phyloP scores from a whole-genome alignment of 2,329 filamentous ascomycete genomes.

The Aspergillus texensis region DNA sequence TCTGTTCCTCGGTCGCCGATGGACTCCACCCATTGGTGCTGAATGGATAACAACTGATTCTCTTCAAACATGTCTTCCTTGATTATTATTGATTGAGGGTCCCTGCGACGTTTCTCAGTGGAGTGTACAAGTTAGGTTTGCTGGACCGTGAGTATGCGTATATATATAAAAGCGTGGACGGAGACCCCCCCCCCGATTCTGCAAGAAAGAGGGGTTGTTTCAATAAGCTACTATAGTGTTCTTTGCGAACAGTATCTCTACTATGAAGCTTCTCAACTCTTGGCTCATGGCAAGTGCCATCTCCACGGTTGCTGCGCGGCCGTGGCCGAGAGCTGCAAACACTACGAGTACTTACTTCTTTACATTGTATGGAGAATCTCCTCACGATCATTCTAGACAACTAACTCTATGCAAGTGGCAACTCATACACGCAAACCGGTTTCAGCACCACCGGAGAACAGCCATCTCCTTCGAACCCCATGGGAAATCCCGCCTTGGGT shows the following conservation, averaged over 20 bases:
- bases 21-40: neutral
- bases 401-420: slow-evolving; percentile 46
- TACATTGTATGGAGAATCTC: slow-evolving; percentile 38
- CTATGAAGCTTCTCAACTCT: slow-evolving; percentile 13
- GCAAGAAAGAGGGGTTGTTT: neutral
- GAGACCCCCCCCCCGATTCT: neutral
- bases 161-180: neutral
- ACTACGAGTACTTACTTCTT: slow-evolving; percentile 40
- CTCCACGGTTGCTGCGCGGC: slow-evolving; percentile 21
- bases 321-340: slow-evolving; percentile 12
- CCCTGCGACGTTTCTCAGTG: neutral
- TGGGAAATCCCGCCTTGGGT: slow-evolving; percentile 60
- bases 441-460: slow-evolving; percentile 58
- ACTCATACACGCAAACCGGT: slow-evolving; percentile 63
- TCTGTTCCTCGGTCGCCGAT: neutral
- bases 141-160: neutral
- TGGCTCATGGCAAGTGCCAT: slow-evolving; percentile 16
- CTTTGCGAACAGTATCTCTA: neutral
- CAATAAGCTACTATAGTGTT: neutral
- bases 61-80: slow-evolving; percentile 3
- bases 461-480: slow-evolving; percentile 57
- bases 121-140: neutral
- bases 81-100: neutral
- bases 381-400: neutral
- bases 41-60: neutral